phyloP scores from a whole-genome alignment of 2,329 filamentous ascomycete genomes.

The Emydomyces testavorans region DNA sequence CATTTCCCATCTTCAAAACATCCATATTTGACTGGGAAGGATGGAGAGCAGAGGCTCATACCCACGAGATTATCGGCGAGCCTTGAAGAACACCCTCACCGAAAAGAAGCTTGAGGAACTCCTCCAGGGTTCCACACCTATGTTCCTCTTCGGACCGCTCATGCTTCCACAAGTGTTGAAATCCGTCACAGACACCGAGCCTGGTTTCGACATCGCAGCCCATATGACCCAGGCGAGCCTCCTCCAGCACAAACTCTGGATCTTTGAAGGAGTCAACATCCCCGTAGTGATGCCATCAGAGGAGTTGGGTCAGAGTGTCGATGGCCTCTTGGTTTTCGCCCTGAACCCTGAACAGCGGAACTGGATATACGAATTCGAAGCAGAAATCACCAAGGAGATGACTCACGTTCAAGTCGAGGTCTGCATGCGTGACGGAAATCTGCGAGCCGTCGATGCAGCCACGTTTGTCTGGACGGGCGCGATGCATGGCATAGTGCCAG shows the following conservation, averaged over 20 bases:
- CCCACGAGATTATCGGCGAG: constrained; percentile 21
- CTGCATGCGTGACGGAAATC: constrained; percentile 14
- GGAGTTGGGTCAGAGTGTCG: constrained; percentile 15
- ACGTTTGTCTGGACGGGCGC: constrained; percentile 20
- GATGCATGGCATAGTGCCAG: constrained; percentile 5
- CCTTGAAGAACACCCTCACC: constrained; percentile 20
- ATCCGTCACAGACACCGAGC: constrained; percentile 19
- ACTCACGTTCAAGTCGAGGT: constrained; percentile 20
- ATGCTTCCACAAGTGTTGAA: constrained; percentile 27
- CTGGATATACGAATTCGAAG: constrained; percentile 21
- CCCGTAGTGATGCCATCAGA: constrained; percentile 21
- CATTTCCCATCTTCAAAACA: too few relatives aligned
- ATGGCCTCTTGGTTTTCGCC: constrained; percentile 24
- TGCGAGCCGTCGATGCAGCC: constrained; percentile 20
- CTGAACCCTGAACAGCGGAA: constrained; percentile 20
- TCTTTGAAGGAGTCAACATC: constrained; percentile 14
- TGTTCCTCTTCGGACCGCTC: constrained; percentile 24
- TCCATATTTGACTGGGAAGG: background rate
- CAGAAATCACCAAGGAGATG: constrained; percentile 16
- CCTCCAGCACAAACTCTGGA: constrained; percentile 21
- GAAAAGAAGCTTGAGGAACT: constrained; percentile 17
- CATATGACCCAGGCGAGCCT: constrained; percentile 24
- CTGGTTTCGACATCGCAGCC: constrained; percentile 16
- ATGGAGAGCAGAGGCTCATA: constrained; percentile 20
- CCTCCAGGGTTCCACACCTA: constrained; percentile 16